Evolutionary conservation across 768 basidiomycete genomes (phyloP).

Genomic region (Lyophyllum decastes): DNA sequence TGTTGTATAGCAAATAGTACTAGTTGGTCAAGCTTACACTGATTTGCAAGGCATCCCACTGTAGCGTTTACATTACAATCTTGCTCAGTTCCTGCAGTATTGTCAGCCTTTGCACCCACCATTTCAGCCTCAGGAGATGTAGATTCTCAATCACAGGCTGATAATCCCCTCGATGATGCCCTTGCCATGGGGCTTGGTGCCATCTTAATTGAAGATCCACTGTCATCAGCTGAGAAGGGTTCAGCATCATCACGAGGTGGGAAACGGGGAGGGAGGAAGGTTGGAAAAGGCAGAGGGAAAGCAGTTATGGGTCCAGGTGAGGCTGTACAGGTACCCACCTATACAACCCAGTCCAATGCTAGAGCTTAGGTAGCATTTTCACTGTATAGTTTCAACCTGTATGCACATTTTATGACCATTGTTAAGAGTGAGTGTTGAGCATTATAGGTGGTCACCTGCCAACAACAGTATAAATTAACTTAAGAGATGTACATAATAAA

Average conservation of each 20-base stretch:
- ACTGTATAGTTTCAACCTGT: neutral
- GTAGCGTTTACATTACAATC: too few species aligned
- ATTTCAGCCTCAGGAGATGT: neutral
- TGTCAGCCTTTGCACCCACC: neutral
- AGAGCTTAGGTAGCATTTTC: neutral
- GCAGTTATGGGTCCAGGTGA: neutral
- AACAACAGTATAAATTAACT: neutral
- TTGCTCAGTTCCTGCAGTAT: neutral
- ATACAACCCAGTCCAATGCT: neutral
- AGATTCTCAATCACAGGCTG: neutral
- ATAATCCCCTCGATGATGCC: neutral
- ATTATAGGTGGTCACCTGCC: neutral
- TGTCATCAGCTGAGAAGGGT: neutral
- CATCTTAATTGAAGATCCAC: neutral
- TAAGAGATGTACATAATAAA: neutral
- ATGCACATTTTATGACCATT: too few species aligned
- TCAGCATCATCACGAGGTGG: neutral
- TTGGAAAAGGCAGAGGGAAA: neutral
- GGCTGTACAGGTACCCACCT: too few species aligned
- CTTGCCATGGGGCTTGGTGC: neutral
- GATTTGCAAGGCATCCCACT: too few species aligned
- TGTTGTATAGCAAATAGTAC: too few species aligned
- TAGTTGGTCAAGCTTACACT: too few species aligned
- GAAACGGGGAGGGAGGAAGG: neutral
- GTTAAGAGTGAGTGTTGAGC: too few species aligned